A percentile compares a stretch with the other conserved stretches of the same genome.
These are phyloP conservation scores for Orbilia javanica DNA, from an alignment of 2,329 filamentous ascomycete genomes.

Conservation along the genomic window DNA sequence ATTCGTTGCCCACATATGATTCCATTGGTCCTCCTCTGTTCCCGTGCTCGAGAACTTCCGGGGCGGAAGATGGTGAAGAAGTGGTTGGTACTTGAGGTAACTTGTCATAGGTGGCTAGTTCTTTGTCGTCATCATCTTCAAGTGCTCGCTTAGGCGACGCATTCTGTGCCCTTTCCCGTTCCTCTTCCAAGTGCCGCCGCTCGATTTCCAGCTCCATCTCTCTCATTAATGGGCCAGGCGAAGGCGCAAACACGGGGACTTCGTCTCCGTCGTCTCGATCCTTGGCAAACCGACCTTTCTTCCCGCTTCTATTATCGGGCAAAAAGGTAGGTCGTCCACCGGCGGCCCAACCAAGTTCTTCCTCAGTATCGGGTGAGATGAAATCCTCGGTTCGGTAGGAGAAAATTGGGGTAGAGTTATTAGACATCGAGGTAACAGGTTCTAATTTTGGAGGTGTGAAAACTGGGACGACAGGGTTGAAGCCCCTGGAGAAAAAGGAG, in stretches of 20 bases:
- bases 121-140: slow-evolving; percentile 52
- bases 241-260: slow-evolving; percentile 78
- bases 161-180: slow-evolving; percentile 57
- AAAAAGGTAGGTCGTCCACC: slow-evolving; percentile 72
- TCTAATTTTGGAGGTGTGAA: slow-evolving; percentile 74
- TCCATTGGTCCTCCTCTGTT: slow-evolving; percentile 25
- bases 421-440: slow-evolving; percentile 74
- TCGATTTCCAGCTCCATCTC: slow-evolving; percentile 58
- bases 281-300: slow-evolving; percentile 79
- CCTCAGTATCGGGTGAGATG: slow-evolving; percentile 70
- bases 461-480: slow-evolving; percentile 80
- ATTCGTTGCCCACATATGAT: slow-evolving; percentile 50
- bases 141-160: slow-evolving; percentile 16
- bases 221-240: slow-evolving; percentile 60
- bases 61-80: slow-evolving; percentile 22
- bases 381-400: slow-evolving; percentile 75
- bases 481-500: slow-evolving; percentile 76
- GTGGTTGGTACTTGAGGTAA: slow-evolving; percentile 58
- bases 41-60: slow-evolving; percentile 12
- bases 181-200: slow-evolving; percentile 60
- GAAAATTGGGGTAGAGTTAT: slow-evolving; percentile 64
- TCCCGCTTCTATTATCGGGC: slow-evolving; percentile 63
- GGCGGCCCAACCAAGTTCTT: slow-evolving; percentile 62
- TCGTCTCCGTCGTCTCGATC: slow-evolving; percentile 76
- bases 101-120: slow-evolving; percentile 60